Evolutionary conservation across 192 early-diverging fungal genomes (phyloP), one percentile per base, ranked within the genome.

Genomic region (Mortierella antarctica): DNA sequence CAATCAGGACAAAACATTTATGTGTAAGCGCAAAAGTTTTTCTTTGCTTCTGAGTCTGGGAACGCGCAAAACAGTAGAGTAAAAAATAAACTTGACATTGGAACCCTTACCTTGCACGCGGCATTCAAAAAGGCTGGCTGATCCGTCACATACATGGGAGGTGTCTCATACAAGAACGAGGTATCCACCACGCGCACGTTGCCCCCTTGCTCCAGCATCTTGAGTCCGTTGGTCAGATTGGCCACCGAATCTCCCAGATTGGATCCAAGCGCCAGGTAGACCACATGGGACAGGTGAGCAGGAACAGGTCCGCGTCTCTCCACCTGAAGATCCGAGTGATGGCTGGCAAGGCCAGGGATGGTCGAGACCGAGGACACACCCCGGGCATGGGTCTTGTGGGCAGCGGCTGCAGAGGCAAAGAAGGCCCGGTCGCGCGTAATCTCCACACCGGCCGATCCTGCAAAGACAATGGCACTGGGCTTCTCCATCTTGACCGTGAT

Each of bases 141-240:
- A 47, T 99, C 95, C 14, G 89, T 87, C 17, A 92, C 88, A 81
- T 99, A 99, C 98, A 99, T 99, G 42, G 98, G 96, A 11, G 91
- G 87, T 0, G 97, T 97, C 75, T 98, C 96, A 83, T 99, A 99
- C 40, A 99, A 84, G 83, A 96, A 99, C 39, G 95, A 96, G 11
- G 98, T 98, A 70, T 99, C 96, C 13, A 92, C 75, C 1, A 99
- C 74, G 23, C 77, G 70, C 53, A 83, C 83, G 18, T 62, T 48
- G 18, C 70, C 83, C 23, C 82, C 56, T 7, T 67, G 57, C 65
- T 90, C 86, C 50, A 96, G 59, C 46, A 74, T 44, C 18, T 69
- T 71, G 13, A 99, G 66, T 1, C 95, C 97, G 23, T 86, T 70
- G 51, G 93, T 86, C 74, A 99, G 91, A 75, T 97, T 95, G 9